Evolutionary conservation across 495 filamentous ascomycete species (phyloP).

Genomic region (Sporormia fimetaria): DNA sequence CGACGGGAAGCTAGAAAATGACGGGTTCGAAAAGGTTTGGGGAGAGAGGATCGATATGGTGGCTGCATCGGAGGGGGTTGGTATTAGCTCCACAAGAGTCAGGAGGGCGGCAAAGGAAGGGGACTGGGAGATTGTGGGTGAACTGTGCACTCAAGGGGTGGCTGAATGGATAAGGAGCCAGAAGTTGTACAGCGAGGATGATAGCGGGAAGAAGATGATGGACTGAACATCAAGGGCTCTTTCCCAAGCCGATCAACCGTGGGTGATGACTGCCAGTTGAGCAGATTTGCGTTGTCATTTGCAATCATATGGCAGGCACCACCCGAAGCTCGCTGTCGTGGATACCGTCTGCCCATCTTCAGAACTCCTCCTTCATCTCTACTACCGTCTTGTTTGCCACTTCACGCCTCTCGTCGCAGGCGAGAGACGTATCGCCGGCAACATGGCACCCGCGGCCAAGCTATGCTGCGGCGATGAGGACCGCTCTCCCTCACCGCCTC

Average conservation of each 20-base stretch:
- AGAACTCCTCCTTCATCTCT: too few species aligned
- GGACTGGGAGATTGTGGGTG: constrained; percentile 45
- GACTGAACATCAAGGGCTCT: too few species aligned
- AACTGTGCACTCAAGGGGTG: constrained; percentile 54
- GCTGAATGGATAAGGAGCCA: constrained; percentile 43
- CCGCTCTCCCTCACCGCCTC: constrained; percentile 11
- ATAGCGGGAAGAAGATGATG: constrained; percentile 28
- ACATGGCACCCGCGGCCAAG: constrained; percentile 6
- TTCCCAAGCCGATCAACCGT: too few species aligned
- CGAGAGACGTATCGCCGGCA: neutral
- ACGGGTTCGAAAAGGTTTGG: constrained; percentile 58
- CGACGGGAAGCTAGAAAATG: constrained; percentile 37
- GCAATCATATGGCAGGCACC: too few species aligned
- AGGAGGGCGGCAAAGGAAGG: constrained; percentile 47
- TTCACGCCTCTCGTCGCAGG: too few species aligned
- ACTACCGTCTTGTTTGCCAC: too few species aligned
- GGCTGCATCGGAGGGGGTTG: constrained; percentile 40
- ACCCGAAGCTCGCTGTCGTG: too few species aligned
- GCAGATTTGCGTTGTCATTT: too few species aligned
- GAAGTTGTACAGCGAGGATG: constrained; percentile 39
- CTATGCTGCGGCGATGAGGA: constrained; percentile 15
- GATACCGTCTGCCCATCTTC: too few species aligned
- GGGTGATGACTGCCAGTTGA: too few species aligned
- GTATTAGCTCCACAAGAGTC: constrained; percentile 71
- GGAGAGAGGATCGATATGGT: constrained; percentile 58